A percentile compares a stretch with the other conserved stretches of the same genome.
These are phyloP conservation scores for Urtica urens DNA, from an alignment of 306 rosid species.

Conservation along the genomic window DNA sequence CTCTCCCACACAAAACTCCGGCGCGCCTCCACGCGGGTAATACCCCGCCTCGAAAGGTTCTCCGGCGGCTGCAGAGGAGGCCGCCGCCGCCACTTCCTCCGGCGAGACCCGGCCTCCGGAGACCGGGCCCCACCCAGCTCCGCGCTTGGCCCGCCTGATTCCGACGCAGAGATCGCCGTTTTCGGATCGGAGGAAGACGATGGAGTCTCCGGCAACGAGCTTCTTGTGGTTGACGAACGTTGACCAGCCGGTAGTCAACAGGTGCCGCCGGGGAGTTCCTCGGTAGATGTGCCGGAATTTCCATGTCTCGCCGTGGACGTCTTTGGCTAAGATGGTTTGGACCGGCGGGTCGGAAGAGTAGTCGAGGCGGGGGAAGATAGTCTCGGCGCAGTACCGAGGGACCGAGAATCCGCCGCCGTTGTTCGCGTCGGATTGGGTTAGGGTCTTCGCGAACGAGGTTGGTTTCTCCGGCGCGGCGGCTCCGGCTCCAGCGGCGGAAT, in stretches of 20 bases:
- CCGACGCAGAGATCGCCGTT: slow-evolving; percentile 84
- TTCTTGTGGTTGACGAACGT: slow-evolving; percentile 85
- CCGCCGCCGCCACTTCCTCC: slow-evolving; percentile 66
- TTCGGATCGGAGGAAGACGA: slow-evolving; percentile 75
- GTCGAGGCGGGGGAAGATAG: slow-evolving; percentile 80
- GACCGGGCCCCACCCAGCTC: slow-evolving; percentile 54
- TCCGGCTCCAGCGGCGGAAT: slow-evolving; percentile 32
- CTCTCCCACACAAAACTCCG: slow-evolving; percentile 82
- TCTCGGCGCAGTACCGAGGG: slow-evolving; percentile 87
- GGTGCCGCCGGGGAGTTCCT: slow-evolving; percentile 91
- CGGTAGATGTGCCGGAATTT: slow-evolving; percentile 84
- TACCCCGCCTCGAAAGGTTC: slow-evolving; percentile 73
- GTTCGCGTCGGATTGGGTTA: slow-evolving; percentile 95
- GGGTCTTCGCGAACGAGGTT: slow-evolving; percentile 68
- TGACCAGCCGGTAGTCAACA: slow-evolving; percentile 97
- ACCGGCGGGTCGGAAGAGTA: slow-evolving; percentile 71
- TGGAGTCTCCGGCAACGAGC: slow-evolving; percentile 86
- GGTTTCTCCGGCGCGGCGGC: slow-evolving; percentile 55
- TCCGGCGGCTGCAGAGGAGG: slow-evolving; percentile 53
- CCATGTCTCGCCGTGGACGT: slow-evolving; percentile 90
- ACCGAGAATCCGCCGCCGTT: slow-evolving; percentile 96
- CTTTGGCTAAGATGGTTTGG: slow-evolving; percentile 74
- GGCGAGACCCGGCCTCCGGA: slow-evolving; percentile 59
- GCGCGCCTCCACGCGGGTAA: slow-evolving; percentile 84
- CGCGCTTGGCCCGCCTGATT: slow-evolving; percentile 75